These are phyloP conservation scores for Rhypophila decipiens DNA, from an alignment of 495 filamentous ascomycete species.

Conservation along the genomic window DNA sequence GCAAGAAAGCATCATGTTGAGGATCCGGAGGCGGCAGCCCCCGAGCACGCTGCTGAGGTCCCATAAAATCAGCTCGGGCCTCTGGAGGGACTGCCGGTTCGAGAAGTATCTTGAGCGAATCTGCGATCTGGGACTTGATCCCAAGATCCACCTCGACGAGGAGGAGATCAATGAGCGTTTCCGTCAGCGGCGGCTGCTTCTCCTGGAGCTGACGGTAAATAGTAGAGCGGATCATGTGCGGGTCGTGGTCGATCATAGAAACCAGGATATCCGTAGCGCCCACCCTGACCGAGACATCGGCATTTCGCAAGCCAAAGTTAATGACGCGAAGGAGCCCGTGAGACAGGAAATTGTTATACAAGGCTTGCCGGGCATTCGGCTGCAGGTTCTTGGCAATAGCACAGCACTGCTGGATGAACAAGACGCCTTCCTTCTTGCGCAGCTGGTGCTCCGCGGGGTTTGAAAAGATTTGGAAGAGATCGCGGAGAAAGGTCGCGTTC, in stretches of 20 bases:
- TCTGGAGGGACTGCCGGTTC: conserved; percentile 71
- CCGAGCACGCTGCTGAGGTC: conserved; percentile 50
- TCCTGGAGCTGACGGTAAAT: conserved; percentile 89
- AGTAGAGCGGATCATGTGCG: conserved; percentile 83
- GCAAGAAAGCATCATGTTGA: conserved; percentile 79
- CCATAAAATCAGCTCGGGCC: conserved; percentile 54
- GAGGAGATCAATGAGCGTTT: conserved; percentile 88
- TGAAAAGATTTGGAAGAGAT: conserved; percentile 86
- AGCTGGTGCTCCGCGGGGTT: conserved; percentile 53
- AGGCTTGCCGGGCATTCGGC: conserved; percentile 63
- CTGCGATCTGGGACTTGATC: conserved; percentile 91
- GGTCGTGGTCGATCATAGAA: conserved; percentile 92
- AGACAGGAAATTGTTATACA: conserved; percentile 85
- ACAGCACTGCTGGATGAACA: conserved; percentile 95
- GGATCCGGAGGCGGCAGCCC: conserved; percentile 46
- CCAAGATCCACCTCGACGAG: conserved; percentile 88
- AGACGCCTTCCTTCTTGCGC: conserved; percentile 87
- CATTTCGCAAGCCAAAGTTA: conserved; percentile 80
- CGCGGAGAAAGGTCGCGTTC: conserved; percentile 69
- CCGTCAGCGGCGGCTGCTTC: conserved; percentile 78
- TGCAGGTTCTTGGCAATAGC: conserved; percentile 92
- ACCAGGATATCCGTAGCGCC: conserved; percentile 92
- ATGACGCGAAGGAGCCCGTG: conserved; percentile 86
- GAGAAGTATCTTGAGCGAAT: conserved; percentile 89
- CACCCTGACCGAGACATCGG: conserved; percentile 77